Percentiles rank a stretch among this genome's conserved stretches.
phyloP scores from a whole-genome alignment of 2,329 filamentous ascomycete genomes.

The Penicillium brevicompactum region DNA sequence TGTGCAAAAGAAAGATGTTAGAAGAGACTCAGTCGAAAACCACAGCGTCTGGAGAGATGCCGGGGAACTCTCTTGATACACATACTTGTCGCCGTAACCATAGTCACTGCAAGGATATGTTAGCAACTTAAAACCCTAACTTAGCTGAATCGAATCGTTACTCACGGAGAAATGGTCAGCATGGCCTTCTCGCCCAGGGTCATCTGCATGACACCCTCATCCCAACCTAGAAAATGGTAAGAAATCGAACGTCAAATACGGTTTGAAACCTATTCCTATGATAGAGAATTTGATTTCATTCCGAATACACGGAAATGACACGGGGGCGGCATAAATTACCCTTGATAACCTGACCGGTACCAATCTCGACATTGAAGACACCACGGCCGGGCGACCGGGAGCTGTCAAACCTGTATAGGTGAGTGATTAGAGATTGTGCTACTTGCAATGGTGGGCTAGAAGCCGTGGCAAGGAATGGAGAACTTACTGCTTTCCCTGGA shows the following conservation, averaged over 20 bases:
- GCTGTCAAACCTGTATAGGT: slow-evolving; percentile 73
- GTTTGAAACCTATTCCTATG: neutral
- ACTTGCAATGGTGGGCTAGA: neutral
- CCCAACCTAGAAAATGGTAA: slow-evolving; percentile 59
- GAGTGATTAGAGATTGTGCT: neutral
- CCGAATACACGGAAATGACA: neutral
- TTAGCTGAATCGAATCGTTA: slow-evolving; percentile 1
- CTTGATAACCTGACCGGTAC: slow-evolving; percentile 80
- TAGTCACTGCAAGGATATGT: slow-evolving; percentile 27
- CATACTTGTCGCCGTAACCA: slow-evolving; percentile 42
- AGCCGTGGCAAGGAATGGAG: too few species aligned
- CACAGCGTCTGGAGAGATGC: neutral
- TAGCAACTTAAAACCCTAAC: neutral
- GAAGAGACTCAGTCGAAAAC: neutral
- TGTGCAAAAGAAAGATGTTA: slow-evolving; percentile 11
- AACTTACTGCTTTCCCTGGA: slow-evolving; percentile 69
- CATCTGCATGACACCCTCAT: slow-evolving; percentile 82
- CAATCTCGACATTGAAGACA: slow-evolving; percentile 75
- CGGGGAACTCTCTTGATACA: slow-evolving; percentile 5
- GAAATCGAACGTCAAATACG: neutral
- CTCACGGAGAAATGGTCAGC: slow-evolving; percentile 76
- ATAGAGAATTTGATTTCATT: neutral
- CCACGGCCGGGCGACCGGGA: slow-evolving; percentile 68
- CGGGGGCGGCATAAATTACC: slow-evolving; percentile 55
- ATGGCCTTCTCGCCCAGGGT: slow-evolving; percentile 84